Base-by-base conservation (phyloP, 2,329 filamentous ascomycete genomes). In the Arachnopeziza araneosa region DNA sequence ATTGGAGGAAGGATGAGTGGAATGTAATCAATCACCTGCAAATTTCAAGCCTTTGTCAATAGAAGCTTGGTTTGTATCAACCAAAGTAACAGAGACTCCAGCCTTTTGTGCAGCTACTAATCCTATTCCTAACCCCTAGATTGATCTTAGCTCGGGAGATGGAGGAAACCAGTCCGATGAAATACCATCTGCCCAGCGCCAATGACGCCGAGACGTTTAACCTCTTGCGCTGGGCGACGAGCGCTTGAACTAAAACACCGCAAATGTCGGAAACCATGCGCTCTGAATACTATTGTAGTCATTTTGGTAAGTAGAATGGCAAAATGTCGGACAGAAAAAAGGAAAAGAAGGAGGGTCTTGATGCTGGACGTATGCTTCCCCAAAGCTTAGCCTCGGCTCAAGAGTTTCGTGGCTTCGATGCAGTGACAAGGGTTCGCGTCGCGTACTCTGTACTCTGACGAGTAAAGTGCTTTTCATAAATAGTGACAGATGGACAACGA, bases 151-250 rank as follows among this genome's bases (percentile, higher is more conserved):
- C 36, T 19, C 67, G 65, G 21, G 50, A 14, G 52, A 19, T 17
- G 26, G 54, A 30, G 23, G 6, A 12, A 14, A 12, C n/a, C 49
- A 50, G 26, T 24, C 23, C 17, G 23, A 57, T 50, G 48, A 14
- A 24, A 71, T 76, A 96, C 93, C 93, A 98, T 97, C 75, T 98
- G 95, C 26, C 95, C 95, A 57, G 93, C 93, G 66, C 95, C 95
- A 71, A 99, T 82, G 55, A 99, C 93, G 71, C 93, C 95, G 50
- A 99, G 78, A 67, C 84, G 88, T 78, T 93, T 96, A 63, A 99
- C 87, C 71, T 93, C 85, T 59, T 87, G 85, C 62, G 84, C 85
- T 68, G 78, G 72, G 51, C 82, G 80, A 52, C 80, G 77, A 52
- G 85, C 75, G 49, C 83, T 85, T 36, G 86, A 86, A 78, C 89